Evolutionary conservation across 1,139 yeast species (phyloP), one percentile per base, ranked within the genome.

Genomic region (Sugiyamaella pinicola): DNA sequence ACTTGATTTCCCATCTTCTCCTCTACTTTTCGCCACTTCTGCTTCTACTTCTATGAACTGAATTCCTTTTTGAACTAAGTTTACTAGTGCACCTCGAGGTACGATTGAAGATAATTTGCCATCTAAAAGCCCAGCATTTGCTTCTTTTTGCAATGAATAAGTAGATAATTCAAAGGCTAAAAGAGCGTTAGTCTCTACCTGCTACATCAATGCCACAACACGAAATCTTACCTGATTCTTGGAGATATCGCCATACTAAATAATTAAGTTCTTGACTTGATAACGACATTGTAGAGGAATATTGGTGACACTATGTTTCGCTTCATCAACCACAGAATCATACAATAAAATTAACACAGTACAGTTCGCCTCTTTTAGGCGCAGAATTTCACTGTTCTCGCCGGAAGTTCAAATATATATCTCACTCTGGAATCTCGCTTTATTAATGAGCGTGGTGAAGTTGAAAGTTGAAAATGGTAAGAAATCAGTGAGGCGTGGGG

Each of bases 241-340:
- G 96, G 42, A 91, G 77, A 67, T 93, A 93, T 61, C 98, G 74
- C 96, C 97, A 93, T 56, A 93, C 81, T 65, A 93, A 78, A 68
- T 93, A 91, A 74, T 93, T 93, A 55, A 93, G 78, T 72, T 91
- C 96, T 55, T 80, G 83, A 58, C 95, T 85, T 5, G 95, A 81
- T 52, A 93, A 74, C 33, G 96, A 85, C 96, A 89, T 89, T 46
- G n/a, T 9, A 24, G 42, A 21, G 13, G 7, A 38, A 19, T 19
- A 19, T 8, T n/a, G 24, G 15, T n/a, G 7, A 7, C n/a, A 7
- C 42, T 22, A 38, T 38, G 10, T 38, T 7, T 38, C 42, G 22
- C 24, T 38, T 38, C 39, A 17, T 35, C n/a, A 35, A 35, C n/a
- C 9, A n/a, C 24, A 35, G 22, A 35, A 4, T 33, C 18, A 33